Conservation (phyloP, 2,329 filamentous ascomycete genomes). For the Penicillium polonicum region DNA sequence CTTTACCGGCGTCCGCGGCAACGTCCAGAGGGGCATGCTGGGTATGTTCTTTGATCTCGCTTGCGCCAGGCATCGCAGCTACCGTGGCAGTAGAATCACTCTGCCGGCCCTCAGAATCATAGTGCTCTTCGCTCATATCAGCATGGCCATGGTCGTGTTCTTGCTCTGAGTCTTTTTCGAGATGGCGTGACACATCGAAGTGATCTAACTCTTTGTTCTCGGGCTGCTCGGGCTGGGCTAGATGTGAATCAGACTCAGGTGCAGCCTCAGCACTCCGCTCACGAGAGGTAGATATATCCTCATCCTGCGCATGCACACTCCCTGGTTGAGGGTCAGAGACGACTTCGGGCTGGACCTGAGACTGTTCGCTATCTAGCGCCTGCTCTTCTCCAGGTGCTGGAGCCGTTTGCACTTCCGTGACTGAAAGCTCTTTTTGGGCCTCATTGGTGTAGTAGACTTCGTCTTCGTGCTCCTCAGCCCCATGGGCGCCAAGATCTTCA, state of each 20-base stretch:
- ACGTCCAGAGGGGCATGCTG: constrained; percentile 13
- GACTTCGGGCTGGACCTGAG: not conserved
- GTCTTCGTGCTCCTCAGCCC: constrained; percentile 18
- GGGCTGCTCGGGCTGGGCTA: not conserved
- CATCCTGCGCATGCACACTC: not conserved
- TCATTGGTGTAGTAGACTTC: constrained; percentile 7
- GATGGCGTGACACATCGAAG: not conserved
- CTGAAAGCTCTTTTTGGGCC: constrained; percentile 9
- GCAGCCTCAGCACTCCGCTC: not conserved
- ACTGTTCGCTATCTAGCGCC: not conserved
- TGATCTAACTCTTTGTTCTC: not conserved
- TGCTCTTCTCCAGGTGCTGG: not conserved
- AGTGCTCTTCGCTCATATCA: constrained; percentile 19
- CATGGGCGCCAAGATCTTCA: constrained; percentile 18
- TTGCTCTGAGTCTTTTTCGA: constrained; percentile 18
- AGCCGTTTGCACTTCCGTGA: not conserved
- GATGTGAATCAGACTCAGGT: not conserved
- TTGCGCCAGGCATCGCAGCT: constrained; percentile 18
- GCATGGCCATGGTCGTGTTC: constrained; percentile 10
- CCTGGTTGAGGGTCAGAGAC: not conserved
- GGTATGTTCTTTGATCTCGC: constrained; percentile 17
- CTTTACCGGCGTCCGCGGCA: constrained; percentile 9
- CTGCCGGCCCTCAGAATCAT: constrained; percentile 30
- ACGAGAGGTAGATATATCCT: not conserved
- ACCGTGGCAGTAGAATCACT: constrained; percentile 34